Percentiles rank a stretch among this genome's conserved stretches.
These are phyloP conservation scores for Apostasia ramifera DNA, from an alignment of 106 monocot species.

Conservation along the genomic window DNA sequence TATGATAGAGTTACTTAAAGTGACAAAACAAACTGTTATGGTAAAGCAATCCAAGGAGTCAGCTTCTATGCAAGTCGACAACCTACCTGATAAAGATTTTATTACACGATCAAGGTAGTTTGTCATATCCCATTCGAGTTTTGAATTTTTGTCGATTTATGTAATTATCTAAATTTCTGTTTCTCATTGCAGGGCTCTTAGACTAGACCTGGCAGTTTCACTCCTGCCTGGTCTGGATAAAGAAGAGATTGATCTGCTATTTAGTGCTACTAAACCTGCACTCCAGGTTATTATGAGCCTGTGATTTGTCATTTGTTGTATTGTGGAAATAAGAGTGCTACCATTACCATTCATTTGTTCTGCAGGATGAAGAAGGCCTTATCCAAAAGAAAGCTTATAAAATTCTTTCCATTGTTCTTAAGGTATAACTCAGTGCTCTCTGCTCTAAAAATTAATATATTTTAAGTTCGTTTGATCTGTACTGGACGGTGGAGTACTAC, in stretches of 20 bases:
- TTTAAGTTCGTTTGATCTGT: too few species aligned
- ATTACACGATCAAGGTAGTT: slow-evolving; percentile 35
- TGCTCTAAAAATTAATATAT: too few species aligned
- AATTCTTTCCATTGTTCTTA: slow-evolving; percentile 74
- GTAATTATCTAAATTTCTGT: neutral
- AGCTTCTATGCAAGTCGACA: slow-evolving; percentile 60
- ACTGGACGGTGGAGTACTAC: too few species aligned
- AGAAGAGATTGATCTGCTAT: slow-evolving; percentile 48
- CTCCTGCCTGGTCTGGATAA: slow-evolving; percentile 69
- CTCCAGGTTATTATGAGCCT: slow-evolving; percentile 39
- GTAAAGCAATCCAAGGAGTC: slow-evolving; percentile 26
- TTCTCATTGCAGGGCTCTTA: slow-evolving; percentile 42
- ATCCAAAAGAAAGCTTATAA: slow-evolving; percentile 97
- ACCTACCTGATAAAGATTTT: slow-evolving; percentile 22
- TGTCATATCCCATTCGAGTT: neutral
- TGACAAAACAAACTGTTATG: slow-evolving; percentile 39
- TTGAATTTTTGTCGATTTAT: neutral
- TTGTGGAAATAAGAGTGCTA: neutral
- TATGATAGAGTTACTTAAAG: slow-evolving; percentile 44
- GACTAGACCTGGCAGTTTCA: slow-evolving; percentile 70
- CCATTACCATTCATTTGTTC: neutral
- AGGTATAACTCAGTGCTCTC: slow-evolving; percentile 25
- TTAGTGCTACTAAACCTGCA: slow-evolving; percentile 56
- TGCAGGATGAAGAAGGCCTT: slow-evolving; percentile 64
- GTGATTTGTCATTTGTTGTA: slow-evolving; percentile 4